A percentile compares a stretch with the other conserved stretches of the same genome.
Evolutionary conservation across 257 asterid genomes (phyloP).

Genomic region (Galeopsis tetrahit): DNA sequence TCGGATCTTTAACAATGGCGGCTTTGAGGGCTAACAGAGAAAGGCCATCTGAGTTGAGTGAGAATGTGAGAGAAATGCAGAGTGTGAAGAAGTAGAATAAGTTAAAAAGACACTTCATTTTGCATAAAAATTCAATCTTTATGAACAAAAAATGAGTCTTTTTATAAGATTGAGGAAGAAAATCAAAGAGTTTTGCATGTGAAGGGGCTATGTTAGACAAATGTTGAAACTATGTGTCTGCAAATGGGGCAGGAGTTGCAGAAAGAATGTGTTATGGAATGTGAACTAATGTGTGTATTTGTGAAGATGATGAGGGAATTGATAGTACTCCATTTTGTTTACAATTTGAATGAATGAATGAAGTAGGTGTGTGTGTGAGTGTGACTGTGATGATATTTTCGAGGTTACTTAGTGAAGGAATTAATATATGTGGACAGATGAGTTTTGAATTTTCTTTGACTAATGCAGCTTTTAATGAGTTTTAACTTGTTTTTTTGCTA

Average conservation of each 20-base stretch:
- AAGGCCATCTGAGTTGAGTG: constrained; percentile 79
- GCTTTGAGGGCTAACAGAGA: constrained; percentile 90
- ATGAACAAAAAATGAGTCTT: constrained; percentile 7
- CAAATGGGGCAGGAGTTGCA: constrained; percentile 48
- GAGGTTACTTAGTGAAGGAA: constrained; percentile 41
- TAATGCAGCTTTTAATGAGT: constrained; percentile 23
- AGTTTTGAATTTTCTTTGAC: constrained; percentile 53
- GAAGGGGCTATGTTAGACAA: neutral
- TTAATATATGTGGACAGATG: constrained; percentile 30
- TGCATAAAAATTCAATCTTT: constrained; percentile 48
- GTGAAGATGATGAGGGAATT: constrained; percentile 33
- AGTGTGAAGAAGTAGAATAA: constrained; percentile 47
- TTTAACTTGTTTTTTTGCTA: neutral
- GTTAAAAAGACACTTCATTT: constrained; percentile 31
- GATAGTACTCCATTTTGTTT: constrained; percentile 15
- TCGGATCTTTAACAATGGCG: constrained; percentile 72
- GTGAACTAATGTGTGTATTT: constrained; percentile 16
- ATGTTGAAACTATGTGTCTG: constrained; percentile 29
- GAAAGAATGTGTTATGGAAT: constrained; percentile 35
- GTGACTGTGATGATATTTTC: constrained; percentile 40
- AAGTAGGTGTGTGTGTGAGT: neutral
- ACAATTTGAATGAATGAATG: constrained; percentile 37
- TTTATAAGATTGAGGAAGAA: neutral
- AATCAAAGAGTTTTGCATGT: constrained; percentile 3
- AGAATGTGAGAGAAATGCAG: constrained; percentile 39